Evolutionary conservation across 352 stramenopile genomes (phyloP).

Genomic region (Pythium brassicae): DNA sequence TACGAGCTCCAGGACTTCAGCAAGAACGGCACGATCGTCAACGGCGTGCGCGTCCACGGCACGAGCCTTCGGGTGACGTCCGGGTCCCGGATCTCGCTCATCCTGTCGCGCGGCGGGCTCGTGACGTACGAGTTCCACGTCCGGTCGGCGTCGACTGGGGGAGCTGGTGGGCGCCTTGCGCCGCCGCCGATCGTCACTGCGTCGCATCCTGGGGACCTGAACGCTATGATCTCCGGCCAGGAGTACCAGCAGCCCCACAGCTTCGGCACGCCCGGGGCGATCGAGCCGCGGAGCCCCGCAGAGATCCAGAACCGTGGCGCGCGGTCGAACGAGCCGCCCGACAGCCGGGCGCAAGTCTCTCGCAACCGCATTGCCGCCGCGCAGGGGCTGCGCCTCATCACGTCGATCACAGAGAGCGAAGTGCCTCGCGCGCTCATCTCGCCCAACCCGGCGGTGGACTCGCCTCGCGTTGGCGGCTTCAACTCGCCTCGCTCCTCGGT

Average conservation of each 20-base stretch:
- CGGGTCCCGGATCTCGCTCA: conserved; percentile 79
- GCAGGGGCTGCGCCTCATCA: conserved; percentile 78
- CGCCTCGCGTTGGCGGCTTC: conserved; percentile 69
- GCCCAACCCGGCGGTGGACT: conserved; percentile 83
- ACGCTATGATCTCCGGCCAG: conserved; percentile 47
- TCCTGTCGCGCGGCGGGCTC: conserved; percentile 76
- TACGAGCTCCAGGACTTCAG: conserved; percentile 87
- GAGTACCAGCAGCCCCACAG: conserved; percentile 67
- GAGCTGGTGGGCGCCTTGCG: conserved; percentile 12
- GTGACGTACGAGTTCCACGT: conserved; percentile 88
- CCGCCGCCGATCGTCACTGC: conserved; percentile 54
- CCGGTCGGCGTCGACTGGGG: conserved; percentile 12
- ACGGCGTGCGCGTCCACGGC: conserved; percentile 81
- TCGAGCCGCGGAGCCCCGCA: conserved; percentile 63
- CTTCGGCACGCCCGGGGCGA: conserved; percentile 16
- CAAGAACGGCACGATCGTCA: conserved; percentile 88
- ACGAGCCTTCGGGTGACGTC: conserved; percentile 64
- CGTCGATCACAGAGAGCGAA: conserved; percentile 76
- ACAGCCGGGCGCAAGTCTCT: conserved; percentile 18
- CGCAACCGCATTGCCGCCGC: conserved; percentile 35
- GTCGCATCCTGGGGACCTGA: conserved; percentile 33
- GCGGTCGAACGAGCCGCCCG: conserved; percentile 21
- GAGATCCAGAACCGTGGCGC: conserved; percentile 79
- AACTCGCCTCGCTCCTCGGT: conserved; percentile 71
- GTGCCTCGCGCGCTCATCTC: conserved; percentile 78